A percentile compares a stretch with the other conserved stretches of the same genome.
Evolutionary conservation across 148 eudicot species (phyloP).

Genomic region (Amaranthus palmeri): DNA sequence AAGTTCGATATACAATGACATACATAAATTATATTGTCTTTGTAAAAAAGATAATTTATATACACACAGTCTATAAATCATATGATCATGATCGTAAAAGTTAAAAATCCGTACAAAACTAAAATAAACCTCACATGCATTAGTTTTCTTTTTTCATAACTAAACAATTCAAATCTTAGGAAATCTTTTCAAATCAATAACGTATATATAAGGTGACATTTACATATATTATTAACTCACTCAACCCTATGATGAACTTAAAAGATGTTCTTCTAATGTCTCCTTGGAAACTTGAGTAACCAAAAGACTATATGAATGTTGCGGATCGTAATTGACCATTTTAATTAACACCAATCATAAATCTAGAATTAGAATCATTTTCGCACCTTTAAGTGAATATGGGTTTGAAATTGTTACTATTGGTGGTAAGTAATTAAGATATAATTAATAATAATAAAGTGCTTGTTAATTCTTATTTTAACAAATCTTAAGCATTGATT

Average conservation of each 20-base stretch:
- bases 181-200: background rate
- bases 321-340: background rate
- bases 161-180: background rate
- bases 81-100: no score
- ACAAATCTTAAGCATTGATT: conserved; percentile 1
- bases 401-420: background rate
- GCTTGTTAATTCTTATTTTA: background rate
- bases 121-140: no score
- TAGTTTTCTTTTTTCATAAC: background rate
- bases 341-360: background rate
- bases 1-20: no score
- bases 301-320: conserved; percentile 9
- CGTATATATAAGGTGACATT: background rate
- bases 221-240: no score
- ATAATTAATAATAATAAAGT: no score
- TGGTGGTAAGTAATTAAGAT: background rate
- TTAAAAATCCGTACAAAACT: no score
- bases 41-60: no score
- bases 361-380: background rate
- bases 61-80: no score
- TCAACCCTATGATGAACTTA: conserved; percentile 18
- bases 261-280: conserved; percentile 8
- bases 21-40: no score
- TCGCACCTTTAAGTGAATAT: background rate
- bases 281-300: conserved; percentile 24